Percentiles rank a stretch among this genome's conserved stretches.
phyloP scores from a whole-genome alignment of 2,329 filamentous ascomycete genomes.

The Phialophora macrospora region DNA sequence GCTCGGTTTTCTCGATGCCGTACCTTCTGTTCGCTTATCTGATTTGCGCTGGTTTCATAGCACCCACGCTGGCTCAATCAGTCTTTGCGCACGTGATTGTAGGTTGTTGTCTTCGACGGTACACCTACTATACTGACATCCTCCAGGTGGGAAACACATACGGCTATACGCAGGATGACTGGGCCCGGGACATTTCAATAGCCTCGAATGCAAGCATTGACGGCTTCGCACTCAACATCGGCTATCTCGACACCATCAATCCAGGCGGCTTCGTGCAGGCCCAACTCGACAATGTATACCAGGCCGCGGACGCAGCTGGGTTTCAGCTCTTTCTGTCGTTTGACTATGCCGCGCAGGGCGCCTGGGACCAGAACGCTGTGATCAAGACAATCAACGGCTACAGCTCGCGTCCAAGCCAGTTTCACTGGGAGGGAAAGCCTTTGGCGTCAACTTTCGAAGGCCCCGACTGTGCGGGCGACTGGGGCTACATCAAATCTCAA shows the following conservation, averaged over 20 bases:
- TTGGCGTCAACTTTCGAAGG: constrained; percentile 18
- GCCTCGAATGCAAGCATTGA: constrained; percentile 10
- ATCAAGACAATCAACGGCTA: constrained; percentile 14
- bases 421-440: constrained; percentile 16
- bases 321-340: constrained; percentile 15
- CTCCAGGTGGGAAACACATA: constrained; percentile 17
- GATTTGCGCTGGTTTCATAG: constrained; percentile 5
- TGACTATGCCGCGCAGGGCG: constrained; percentile 15
- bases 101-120: not conserved
- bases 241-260: constrained; percentile 14
- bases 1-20: constrained; percentile 1
- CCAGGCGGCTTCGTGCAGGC: constrained; percentile 9
- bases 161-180: constrained; percentile 16
- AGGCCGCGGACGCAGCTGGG: constrained; percentile 6
- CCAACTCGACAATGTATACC: constrained; percentile 18
- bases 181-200: constrained; percentile 9
- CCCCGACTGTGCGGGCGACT: constrained; percentile 9
- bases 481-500: constrained; percentile 19
- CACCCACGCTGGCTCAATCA: constrained; percentile 8
- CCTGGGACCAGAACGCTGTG: constrained; percentile 20
- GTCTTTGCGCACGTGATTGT: constrained; percentile 19
- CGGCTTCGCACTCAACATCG: constrained; percentile 18
- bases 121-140: not conserved
- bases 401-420: constrained; percentile 13
- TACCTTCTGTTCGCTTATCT: constrained; percentile 14